These are phyloP conservation scores for Amanita subjunquillea DNA, from an alignment of 768 basidiomycete genomes.

Conservation along the genomic window DNA sequence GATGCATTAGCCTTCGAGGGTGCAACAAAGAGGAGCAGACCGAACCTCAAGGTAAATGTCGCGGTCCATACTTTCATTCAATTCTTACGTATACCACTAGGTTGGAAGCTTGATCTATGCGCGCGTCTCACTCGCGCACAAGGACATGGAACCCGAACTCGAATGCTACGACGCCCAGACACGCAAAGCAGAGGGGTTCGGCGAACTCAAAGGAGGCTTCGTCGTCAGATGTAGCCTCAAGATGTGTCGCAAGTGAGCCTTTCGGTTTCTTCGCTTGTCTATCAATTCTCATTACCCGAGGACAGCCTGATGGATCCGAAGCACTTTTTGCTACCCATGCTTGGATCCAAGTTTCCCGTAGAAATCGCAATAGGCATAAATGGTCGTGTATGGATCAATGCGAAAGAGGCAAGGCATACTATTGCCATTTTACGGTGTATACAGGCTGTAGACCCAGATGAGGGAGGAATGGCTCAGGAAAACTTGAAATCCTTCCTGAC, in stretches of 20 bases:
- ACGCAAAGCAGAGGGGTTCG: slow-evolving; percentile 86
- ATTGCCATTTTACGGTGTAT: slow-evolving; percentile 74
- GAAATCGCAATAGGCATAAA: slow-evolving; percentile 89
- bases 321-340: slow-evolving; percentile 72
- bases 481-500: slow-evolving; percentile 43
- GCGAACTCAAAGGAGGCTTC: slow-evolving; percentile 87
- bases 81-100: slow-evolving; percentile 27
- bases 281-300: slow-evolving; percentile 1
- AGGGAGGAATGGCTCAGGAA: slow-evolving; percentile 47
- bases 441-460: slow-evolving; percentile 71
- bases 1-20: slow-evolving; percentile 94
- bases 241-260: slow-evolving; percentile 74
- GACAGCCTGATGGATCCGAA: slow-evolving; percentile 68
- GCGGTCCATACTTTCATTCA: not conserved
- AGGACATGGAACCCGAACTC: slow-evolving; percentile 97
- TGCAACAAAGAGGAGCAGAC: slow-evolving; percentile 89
- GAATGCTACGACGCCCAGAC: slow-evolving; percentile 95
- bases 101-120: slow-evolving; percentile 89
- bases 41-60: slow-evolving; percentile 71
- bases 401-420: slow-evolving; percentile 62
- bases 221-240: slow-evolving; percentile 72
- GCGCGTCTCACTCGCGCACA: slow-evolving; percentile 85
- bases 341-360: slow-evolving; percentile 76
- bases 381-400: slow-evolving; percentile 82
- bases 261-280: slow-evolving; percentile 2